These are phyloP conservation scores for Onygena corvina DNA, from an alignment of 2,329 filamentous ascomycete genomes.

Conservation along the genomic window DNA sequence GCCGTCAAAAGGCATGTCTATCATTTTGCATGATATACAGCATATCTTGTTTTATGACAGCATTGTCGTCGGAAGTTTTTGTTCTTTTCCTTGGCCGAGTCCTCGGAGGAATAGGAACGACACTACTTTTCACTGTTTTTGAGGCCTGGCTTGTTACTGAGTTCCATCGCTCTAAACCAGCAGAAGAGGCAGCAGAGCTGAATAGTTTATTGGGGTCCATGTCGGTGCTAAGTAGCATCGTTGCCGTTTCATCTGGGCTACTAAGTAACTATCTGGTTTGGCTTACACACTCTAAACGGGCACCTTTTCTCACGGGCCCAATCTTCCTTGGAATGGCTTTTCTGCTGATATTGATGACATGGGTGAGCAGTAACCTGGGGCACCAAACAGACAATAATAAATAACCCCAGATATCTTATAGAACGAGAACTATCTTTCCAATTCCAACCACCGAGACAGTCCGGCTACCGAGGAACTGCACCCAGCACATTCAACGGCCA, in stretches of 20 bases:
- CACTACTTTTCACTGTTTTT: conserved; percentile 47
- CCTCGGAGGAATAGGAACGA: conserved; percentile 45
- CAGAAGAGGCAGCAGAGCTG: conserved; percentile 35
- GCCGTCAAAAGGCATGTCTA: conserved; percentile 11
- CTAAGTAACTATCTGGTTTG: conserved; percentile 42
- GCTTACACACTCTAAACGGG: conserved; percentile 38
- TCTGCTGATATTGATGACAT: conserved; percentile 10
- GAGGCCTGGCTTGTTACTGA: conserved; percentile 53
- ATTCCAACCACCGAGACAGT: background rate
- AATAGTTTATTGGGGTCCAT: conserved; percentile 43
- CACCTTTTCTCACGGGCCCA: conserved; percentile 42
- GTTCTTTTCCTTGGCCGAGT: conserved; percentile 43
- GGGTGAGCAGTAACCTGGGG: conserved; percentile 11
- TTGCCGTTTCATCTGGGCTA: conserved; percentile 45
- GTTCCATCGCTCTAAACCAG: conserved; percentile 38
- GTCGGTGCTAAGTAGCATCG: conserved; percentile 43
- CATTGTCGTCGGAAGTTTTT: conserved; percentile 27
- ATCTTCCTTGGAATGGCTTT: conserved; percentile 13
- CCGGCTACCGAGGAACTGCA: background rate
- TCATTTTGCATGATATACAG: conserved; percentile 12
- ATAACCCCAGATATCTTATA: background rate
- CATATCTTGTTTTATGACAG: conserved; percentile 20
- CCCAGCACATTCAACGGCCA: background rate
- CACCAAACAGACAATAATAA: background rate
- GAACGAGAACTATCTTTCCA: background rate